Evolutionary conservation across 164 flowering plant species (phyloP).

Genomic region (Magnolia sinica): DNA sequence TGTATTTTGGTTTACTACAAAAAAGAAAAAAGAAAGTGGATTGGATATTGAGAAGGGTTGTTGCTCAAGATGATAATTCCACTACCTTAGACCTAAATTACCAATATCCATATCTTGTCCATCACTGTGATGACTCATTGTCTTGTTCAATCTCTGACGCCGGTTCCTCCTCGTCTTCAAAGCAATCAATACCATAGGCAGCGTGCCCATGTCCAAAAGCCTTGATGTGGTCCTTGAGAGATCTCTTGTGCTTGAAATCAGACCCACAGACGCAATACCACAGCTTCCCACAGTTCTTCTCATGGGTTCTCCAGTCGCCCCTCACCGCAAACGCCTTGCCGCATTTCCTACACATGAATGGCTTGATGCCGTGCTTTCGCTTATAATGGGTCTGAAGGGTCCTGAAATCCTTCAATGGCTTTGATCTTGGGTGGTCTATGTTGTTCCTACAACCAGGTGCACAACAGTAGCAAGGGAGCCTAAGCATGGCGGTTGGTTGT

Average conservation of each 20-base stretch:
- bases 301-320: conserved; percentile 91
- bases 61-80: not conserved
- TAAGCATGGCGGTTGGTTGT: conserved; percentile 83
- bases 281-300: conserved; percentile 91
- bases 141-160: conserved; percentile 81
- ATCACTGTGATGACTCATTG: conserved; percentile 40
- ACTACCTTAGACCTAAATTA: not conserved
- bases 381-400: conserved; percentile 92
- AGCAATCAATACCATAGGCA: conserved; percentile 57
- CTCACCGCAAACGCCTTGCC: conserved; percentile 84
- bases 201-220: conserved; percentile 84
- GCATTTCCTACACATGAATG: conserved; percentile 81
- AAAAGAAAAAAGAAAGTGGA: not conserved
- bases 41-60: not conserved
- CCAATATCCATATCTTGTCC: not conserved
- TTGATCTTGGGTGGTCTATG: conserved; percentile 81
- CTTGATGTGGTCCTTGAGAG: conserved; percentile 79
- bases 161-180: conserved; percentile 73
- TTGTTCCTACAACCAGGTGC: conserved; percentile 82
- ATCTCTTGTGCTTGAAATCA: conserved; percentile 89
- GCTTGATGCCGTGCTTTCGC: conserved; percentile 85
- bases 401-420: conserved; percentile 83
- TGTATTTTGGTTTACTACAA: conserved; percentile 11
- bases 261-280: conserved; percentile 92
- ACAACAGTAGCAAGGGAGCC: conserved; percentile 90